A percentile compares a stretch with the other conserved stretches of the same genome.
Conservation (phyloP, 208 protist genomes). For the Crithidia bombi region DNA sequence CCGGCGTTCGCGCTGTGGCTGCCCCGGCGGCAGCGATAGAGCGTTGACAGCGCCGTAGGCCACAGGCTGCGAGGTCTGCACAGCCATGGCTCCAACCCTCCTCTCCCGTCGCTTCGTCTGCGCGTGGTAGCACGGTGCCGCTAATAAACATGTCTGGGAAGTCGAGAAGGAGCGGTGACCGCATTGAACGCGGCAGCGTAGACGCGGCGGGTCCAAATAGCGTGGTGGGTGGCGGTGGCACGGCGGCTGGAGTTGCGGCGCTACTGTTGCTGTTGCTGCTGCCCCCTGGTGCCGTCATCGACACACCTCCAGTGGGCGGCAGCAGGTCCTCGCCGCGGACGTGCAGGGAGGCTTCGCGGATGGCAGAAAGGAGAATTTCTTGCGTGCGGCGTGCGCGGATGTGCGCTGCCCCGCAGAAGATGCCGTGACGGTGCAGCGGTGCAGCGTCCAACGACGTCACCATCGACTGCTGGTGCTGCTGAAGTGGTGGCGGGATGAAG, state of each 20-base stretch:
- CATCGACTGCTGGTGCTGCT: background rate
- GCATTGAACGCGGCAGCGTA: too few relatives aligned
- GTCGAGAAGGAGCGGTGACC: too few relatives aligned
- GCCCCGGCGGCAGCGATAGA: background rate
- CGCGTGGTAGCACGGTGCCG: too few relatives aligned
- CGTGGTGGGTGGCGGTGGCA: too few relatives aligned
- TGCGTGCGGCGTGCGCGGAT: slow-evolving; percentile 7
- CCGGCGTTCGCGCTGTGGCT: background rate
- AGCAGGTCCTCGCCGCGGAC: slow-evolving; percentile 23
- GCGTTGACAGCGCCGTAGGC: background rate
- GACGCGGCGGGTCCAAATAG: too few relatives aligned
- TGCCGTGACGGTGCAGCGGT: slow-evolving; percentile 14
- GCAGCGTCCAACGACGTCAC: background rate
- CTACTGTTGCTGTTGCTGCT: background rate
- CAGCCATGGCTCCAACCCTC: too few relatives aligned
- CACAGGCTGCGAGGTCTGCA: too few relatives aligned
- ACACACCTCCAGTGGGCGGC: too few relatives aligned
- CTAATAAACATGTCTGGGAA: too few relatives aligned
- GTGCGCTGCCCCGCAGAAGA: slow-evolving; percentile 8
- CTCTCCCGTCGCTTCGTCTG: too few relatives aligned
- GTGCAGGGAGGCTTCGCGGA: slow-evolving; percentile 20
- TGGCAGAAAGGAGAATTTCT: slow-evolving; percentile 12
- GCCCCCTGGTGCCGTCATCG: too few relatives aligned
- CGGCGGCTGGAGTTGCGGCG: too few relatives aligned
- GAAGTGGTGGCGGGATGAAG: background rate